A percentile compares a stretch with the other conserved stretches of the same genome.
phyloP scores from a whole-genome alignment of 768 basidiomycete species.

The Tylopilus felleus region DNA sequence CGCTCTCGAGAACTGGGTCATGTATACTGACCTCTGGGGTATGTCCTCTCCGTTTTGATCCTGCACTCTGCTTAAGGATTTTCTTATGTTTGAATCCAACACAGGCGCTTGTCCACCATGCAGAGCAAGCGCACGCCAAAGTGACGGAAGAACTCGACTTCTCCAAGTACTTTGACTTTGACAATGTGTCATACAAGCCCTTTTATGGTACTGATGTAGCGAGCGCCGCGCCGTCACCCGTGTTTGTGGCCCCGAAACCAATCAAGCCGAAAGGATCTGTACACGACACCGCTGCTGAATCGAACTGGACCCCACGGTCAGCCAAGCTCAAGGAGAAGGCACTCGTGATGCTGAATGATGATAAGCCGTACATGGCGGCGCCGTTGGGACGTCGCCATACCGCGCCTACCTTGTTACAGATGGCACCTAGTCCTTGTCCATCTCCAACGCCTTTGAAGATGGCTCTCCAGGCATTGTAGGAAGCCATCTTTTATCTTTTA shows the following conservation, averaged over 20 bases:
- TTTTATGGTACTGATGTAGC: too few relatives aligned
- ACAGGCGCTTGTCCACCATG: constrained; percentile 8
- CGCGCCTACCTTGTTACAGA: constrained; percentile 10
- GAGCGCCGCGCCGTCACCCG: neutral
- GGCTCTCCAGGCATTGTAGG: constrained; percentile 6
- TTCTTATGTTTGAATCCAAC: constrained; percentile 2
- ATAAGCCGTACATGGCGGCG: neutral
- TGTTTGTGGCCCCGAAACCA: neutral
- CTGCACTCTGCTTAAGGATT: neutral
- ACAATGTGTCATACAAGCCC: neutral
- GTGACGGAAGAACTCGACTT: constrained; percentile 5
- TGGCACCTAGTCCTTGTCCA: too few relatives aligned
- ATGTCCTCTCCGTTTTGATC: constrained; percentile 5
- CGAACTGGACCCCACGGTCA: neutral
- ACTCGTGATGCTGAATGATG: constrained; percentile 1
- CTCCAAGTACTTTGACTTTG: neutral
- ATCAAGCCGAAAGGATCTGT: neutral
- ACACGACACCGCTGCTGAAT: neutral
- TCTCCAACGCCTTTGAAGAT: neutral
- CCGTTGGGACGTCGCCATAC: constrained; percentile 16
- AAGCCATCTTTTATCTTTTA: neutral
- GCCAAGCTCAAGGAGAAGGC: constrained; percentile 1
- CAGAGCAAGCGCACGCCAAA: neutral
- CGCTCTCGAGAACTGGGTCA: neutral
- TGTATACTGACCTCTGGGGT: constrained; percentile 5